Percentiles rank a stretch among this genome's conserved stretches.
These are phyloP conservation scores for Chalciporus pseudorubinellus DNA, from an alignment of 768 basidiomycete species.

Conservation along the genomic window DNA sequence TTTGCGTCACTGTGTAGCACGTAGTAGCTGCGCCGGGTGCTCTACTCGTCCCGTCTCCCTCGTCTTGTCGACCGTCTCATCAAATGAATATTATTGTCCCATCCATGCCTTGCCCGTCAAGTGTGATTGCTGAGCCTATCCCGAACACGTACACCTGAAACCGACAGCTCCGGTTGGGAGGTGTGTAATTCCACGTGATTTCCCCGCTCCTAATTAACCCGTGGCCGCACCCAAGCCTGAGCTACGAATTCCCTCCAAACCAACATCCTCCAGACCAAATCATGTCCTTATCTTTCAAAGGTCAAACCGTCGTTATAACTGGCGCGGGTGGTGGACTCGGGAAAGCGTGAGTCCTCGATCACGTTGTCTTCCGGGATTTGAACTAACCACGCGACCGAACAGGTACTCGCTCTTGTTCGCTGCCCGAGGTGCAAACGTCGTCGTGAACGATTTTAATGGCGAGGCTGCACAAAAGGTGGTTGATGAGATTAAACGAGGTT, in stretches of 20 bases:
- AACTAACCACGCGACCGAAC: too few relatives aligned
- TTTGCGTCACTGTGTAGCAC: constrained; percentile 33
- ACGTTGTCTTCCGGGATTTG: not conserved
- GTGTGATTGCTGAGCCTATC: not conserved
- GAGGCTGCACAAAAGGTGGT: constrained; percentile 91
- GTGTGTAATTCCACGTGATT: constrained; percentile 16
- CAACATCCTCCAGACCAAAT: not conserved
- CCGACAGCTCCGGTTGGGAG: not conserved
- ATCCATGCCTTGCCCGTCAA: not conserved
- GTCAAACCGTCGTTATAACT: constrained; percentile 90
- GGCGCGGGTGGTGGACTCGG: constrained; percentile 96
- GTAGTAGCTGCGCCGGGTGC: constrained; percentile 35
- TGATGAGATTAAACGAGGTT: constrained; percentile 83
- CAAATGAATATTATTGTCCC: constrained; percentile 24
- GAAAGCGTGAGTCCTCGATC: constrained; percentile 60
- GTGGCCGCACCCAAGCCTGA: not conserved
- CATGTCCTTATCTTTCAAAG: constrained; percentile 70
- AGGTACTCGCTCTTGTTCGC: constrained; percentile 92
- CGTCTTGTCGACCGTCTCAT: constrained; percentile 14
- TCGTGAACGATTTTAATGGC: constrained; percentile 91
- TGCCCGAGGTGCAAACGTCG: constrained; percentile 88
- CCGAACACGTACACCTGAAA: not conserved
- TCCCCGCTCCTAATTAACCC: not conserved
- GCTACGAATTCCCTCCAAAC: not conserved
- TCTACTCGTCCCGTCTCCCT: constrained; percentile 22